phyloP scores from a whole-genome alignment of 305 asterid species.

The Salvia sclarea region DNA sequence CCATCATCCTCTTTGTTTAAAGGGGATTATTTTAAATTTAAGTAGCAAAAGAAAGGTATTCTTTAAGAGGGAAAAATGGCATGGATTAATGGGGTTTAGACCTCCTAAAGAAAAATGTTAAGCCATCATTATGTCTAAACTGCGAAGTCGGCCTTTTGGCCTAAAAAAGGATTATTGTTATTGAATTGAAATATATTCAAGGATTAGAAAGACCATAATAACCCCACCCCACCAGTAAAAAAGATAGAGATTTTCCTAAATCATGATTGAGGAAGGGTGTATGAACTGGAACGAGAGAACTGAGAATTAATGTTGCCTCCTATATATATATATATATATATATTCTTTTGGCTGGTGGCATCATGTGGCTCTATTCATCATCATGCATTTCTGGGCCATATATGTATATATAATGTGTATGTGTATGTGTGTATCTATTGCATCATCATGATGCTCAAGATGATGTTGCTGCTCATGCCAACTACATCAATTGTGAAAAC shows the following conservation, averaged over 20 bases:
- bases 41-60: slow-evolving; percentile 25
- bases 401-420: neutral
- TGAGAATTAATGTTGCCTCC: slow-evolving; percentile 32
- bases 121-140: slow-evolving; percentile 58
- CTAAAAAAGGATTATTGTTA: slow-evolving; percentile 20
- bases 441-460: slow-evolving; percentile 57
- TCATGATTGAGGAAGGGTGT: slow-evolving; percentile 45
- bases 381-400: slow-evolving; percentile 41
- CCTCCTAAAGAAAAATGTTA: slow-evolving; percentile 42
- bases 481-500: slow-evolving; percentile 31
- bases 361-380: slow-evolving; percentile 44
- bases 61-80: slow-evolving; percentile 28
- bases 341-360: slow-evolving; percentile 32
- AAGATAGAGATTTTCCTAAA: slow-evolving; percentile 54
- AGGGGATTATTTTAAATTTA: slow-evolving; percentile 8
- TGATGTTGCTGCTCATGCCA: slow-evolving; percentile 64
- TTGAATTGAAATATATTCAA: neutral
- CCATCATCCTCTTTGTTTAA: neutral
- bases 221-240: slow-evolving; percentile 35
- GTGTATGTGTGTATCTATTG: slow-evolving; percentile 6
- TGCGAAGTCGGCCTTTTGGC: slow-evolving; percentile 42
- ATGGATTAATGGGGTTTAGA: slow-evolving; percentile 41
- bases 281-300: slow-evolving; percentile 35
- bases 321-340: neutral
- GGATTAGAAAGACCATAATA: neutral